phyloP scores from a whole-genome alignment of 1,284 basidiomycete species.

The Microbotryum saponariae region DNA sequence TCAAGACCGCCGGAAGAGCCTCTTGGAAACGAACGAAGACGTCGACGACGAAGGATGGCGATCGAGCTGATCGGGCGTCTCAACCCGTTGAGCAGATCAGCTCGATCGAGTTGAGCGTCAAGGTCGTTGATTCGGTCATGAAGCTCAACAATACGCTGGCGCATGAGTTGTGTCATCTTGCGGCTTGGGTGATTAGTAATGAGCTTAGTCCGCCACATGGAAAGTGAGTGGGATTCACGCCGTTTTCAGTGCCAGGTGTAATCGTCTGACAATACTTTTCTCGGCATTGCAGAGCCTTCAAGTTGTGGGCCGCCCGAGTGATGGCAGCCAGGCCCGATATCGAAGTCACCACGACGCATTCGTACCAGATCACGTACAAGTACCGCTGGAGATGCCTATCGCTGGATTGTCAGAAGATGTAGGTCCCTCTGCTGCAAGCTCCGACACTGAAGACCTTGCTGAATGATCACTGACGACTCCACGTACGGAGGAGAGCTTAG shows the following conservation, averaged over 20 bases:
- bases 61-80: neutral
- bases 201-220: slow-evolving; percentile 56
- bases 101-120: slow-evolving; percentile 62
- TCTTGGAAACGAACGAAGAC: slow-evolving; percentile 48
- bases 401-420: slow-evolving; percentile 1
- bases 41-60: slow-evolving; percentile 33
- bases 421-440: too few relatives aligned
- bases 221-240: neutral
- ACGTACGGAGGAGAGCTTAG: slow-evolving; percentile 41
- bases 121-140: slow-evolving; percentile 66
- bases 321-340: slow-evolving; percentile 59
- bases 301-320: slow-evolving; percentile 54
- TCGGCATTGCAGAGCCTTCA: slow-evolving; percentile 54
- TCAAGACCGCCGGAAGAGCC: slow-evolving; percentile 69
- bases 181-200: slow-evolving; percentile 66
- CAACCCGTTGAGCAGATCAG: slow-evolving; percentile 45
- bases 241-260: neutral
- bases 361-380: slow-evolving; percentile 48
- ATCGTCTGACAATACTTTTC: neutral
- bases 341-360: slow-evolving; percentile 54
- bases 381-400: slow-evolving; percentile 61
- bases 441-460: too few relatives aligned
- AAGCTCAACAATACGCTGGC: slow-evolving; percentile 68
- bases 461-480: slow-evolving; percentile 28
- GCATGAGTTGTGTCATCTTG: slow-evolving; percentile 82